Conservation (phyloP, 2,329 filamentous ascomycete species). For the Hyphodiscus sp. region DNA sequence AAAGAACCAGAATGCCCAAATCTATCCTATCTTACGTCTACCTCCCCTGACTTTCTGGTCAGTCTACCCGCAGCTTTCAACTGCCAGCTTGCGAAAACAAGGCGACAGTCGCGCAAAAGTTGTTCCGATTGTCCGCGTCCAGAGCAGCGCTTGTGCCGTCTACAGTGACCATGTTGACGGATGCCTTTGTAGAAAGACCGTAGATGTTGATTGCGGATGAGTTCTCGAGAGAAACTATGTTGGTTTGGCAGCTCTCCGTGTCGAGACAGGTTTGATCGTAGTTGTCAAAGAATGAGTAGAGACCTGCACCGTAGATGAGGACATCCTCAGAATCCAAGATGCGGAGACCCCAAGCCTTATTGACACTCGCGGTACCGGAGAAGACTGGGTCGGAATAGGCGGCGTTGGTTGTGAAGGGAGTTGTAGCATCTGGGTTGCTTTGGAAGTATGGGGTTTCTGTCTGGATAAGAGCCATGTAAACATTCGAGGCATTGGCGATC, state of each 20-base stretch:
- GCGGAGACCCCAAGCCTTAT: constrained; percentile 72
- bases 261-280: constrained; percentile 65
- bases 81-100: constrained; percentile 33
- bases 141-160: constrained; percentile 48
- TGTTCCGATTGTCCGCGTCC: constrained; percentile 58
- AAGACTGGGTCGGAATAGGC: constrained; percentile 66
- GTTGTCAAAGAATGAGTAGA: constrained; percentile 82
- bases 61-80: not conserved
- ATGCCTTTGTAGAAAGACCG: constrained; percentile 68
- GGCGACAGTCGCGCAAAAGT: constrained; percentile 57
- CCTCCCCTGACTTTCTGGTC: not conserved
- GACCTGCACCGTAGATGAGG: constrained; percentile 64
- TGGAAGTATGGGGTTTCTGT: constrained; percentile 88
- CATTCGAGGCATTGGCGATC: constrained; percentile 65
- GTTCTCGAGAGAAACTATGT: constrained; percentile 69
- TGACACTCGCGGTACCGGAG: constrained; percentile 34
- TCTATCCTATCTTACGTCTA: not conserved
- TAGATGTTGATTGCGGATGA: constrained; percentile 54
- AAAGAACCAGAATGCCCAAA: constrained; percentile 1
- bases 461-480: constrained; percentile 81
- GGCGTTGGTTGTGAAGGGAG: constrained; percentile 55
- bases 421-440: constrained; percentile 67
- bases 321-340: constrained; percentile 61
- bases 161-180: constrained; percentile 64
- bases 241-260: constrained; percentile 65